Conservation (phyloP, 495 filamentous ascomycete species). For the Rusavskia elegans region DNA sequence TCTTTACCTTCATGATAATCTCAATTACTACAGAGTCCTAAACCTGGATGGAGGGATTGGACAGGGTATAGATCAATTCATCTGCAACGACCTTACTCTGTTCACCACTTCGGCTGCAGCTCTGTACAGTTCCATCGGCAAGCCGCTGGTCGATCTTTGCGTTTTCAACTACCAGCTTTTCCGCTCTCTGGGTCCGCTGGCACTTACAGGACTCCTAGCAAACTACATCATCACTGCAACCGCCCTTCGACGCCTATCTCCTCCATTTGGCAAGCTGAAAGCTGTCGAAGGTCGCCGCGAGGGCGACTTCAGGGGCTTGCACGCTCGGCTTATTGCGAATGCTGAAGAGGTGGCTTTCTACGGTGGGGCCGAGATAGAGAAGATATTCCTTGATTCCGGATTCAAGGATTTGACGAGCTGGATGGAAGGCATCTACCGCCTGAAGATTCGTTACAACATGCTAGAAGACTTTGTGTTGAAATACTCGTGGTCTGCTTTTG, state of each 20-base stretch:
- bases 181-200: conserved; percentile 78
- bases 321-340: conserved; percentile 86
- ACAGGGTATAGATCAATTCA: conserved; percentile 88
- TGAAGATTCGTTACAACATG: conserved; percentile 97
- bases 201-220: conserved; percentile 65
- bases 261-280: conserved; percentile 91
- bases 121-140: conserved; percentile 88
- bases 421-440: conserved; percentile 93
- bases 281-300: conserved; percentile 87
- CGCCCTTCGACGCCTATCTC: conserved; percentile 70
- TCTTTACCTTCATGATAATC: conserved; percentile 81
- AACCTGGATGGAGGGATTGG: conserved; percentile 91
- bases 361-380: conserved; percentile 85
- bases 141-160: conserved; percentile 85
- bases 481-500: conserved; percentile 96
- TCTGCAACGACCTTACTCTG: conserved; percentile 89
- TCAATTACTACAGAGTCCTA: conserved; percentile 90
- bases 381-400: conserved; percentile 69
- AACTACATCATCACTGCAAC: conserved; percentile 91
- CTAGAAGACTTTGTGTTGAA: conserved; percentile 97
- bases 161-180: conserved; percentile 97
- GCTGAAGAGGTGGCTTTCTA: conserved; percentile 99
- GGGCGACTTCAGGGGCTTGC: conserved; percentile 81
- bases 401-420: conserved; percentile 81
- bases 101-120: conserved; percentile 90